Base-by-base conservation (phyloP, 192 early-diverging fungal species). In the Glomus cerebriforme region DNA sequence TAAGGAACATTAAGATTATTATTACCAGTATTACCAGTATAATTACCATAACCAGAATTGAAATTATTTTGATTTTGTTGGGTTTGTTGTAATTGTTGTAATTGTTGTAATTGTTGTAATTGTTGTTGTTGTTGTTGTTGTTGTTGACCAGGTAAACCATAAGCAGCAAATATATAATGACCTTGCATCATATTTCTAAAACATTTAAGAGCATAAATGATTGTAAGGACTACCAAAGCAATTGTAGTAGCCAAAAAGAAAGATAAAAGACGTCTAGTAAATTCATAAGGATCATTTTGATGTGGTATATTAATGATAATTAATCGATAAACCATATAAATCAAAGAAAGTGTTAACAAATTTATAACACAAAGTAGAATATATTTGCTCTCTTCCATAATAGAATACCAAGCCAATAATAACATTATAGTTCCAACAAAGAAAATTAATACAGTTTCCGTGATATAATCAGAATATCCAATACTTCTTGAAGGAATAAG, bases 401-500 rank as follows among this genome's bases (percentile, higher is more conserved):
- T 79, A 3, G 77, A 78, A 15, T 70, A 59, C 29, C 85, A 79
- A 8, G 79, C 82, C 24, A 87, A n/a, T 22, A 58, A 32, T 19
- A 87, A 73, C 26, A 72, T 70, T 4, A 79, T n/a, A 1, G 70
- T 67, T 12, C 84, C 82, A 15, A 85, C 15, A 12, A 85, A 70
- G 71, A 85, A 87, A n/a, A 87, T 81, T 7, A 83, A 15, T 15
- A 82, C 58, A 1, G 78, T 82, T 66, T 87, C 86, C 0, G 69
- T 71, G 0, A 81, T 59, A 1, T 73, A 73, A 39, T 66, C 62
- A 54, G 70, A 64, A 45, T 87, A 85, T 13, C 72, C 69, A 4
- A 87, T 80, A 2, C 72, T 37, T 31, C 73, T 60, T 3, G 86
- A 85, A n/a, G 86, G 86, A 24, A 87, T 83, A 15, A 87, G 59